Base-by-base conservation (phyloP, 176 grass and related monocot species). In the Aechmea fasciata region DNA sequence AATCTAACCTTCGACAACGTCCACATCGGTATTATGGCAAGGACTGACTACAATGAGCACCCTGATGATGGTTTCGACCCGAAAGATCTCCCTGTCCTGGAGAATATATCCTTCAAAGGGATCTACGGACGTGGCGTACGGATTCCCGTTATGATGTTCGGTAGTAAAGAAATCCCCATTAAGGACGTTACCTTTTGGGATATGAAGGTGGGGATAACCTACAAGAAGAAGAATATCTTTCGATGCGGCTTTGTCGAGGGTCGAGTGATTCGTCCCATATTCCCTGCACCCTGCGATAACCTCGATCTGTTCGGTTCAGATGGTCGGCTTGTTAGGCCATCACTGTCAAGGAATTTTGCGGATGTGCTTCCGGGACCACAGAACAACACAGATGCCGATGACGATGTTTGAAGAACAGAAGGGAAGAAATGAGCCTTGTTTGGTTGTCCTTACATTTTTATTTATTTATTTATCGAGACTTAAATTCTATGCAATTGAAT, bases 141-240 rank as follows among this genome's bases (percentile, higher is more conserved):
- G 13, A 88, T 96, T n/a, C 92, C 92, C 29, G 88, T 96, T 47
- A 86, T 81, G 64, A 87, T 81, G 73, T 86, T 87, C 73, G 92
- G 92, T 29, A 96, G 88, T 50, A 82, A 87, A n/a, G 71, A 72
- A 49, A 92, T 96, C 69, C 88, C 86, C 13, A 84, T 96, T 48
- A 89, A 73, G 79, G 70, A 57, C 63, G 80, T 96, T 29, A 86
- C 72, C 71, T 92, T 96, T 62, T 78, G 71, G 33, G 83, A 87
- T 67, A 87, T 96, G 84, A 80, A 81, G 52, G 79, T 96, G 20
- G 88, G 88, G 65, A 84, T 92, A 76, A 92, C 82, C 79, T 92
- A 92, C 81, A 92, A 96, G 88, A 96, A 89, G 83, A 96, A 96
- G 81, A 85, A 85, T 62, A 89, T 96, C 66, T 96, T 96, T 65